Evolutionary conservation across 1,284 basidiomycete genomes (phyloP).

Genomic region (Austroboletus niveus): DNA sequence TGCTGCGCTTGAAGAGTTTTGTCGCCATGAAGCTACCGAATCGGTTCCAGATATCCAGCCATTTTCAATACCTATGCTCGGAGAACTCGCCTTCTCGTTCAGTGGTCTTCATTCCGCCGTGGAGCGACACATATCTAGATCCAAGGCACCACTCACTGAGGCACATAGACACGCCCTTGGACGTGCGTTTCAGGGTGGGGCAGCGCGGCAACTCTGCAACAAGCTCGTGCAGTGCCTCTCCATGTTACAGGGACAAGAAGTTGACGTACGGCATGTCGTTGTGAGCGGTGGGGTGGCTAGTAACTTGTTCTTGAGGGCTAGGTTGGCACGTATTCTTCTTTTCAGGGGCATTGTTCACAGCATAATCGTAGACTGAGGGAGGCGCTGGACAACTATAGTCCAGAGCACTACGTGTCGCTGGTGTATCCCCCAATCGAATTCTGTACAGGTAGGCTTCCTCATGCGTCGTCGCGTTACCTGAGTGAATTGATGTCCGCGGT

Average conservation of each 20-base stretch:
- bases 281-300: constrained; percentile 91
- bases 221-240: constrained; percentile 67
- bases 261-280: constrained; percentile 59
- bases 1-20: constrained; percentile 75
- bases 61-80: constrained; percentile 54
- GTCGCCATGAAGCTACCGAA: constrained; percentile 33
- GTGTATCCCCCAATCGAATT: constrained; percentile 72
- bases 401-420: constrained; percentile 37
- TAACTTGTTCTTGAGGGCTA: constrained; percentile 65
- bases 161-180: constrained; percentile 50
- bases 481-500: neutral
- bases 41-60: constrained; percentile 35
- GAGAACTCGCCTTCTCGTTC: constrained; percentile 72
- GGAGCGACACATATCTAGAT: constrained; percentile 45
- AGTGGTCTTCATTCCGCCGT: constrained; percentile 69
- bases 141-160: constrained; percentile 30
- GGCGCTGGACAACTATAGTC: constrained; percentile 37
- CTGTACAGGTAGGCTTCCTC: constrained; percentile 69
- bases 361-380: constrained; percentile 40
- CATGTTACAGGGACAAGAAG: constrained; percentile 41
- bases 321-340: constrained; percentile 41
- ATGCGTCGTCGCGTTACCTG: neutral
- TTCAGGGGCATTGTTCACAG: neutral
- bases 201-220: constrained; percentile 69
- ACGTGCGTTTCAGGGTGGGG: constrained; percentile 70